Evolutionary conservation across 116 monocot genomes (phyloP), one percentile per base, ranked within the genome.

Genomic region (Trichopus zeylanicus): DNA sequence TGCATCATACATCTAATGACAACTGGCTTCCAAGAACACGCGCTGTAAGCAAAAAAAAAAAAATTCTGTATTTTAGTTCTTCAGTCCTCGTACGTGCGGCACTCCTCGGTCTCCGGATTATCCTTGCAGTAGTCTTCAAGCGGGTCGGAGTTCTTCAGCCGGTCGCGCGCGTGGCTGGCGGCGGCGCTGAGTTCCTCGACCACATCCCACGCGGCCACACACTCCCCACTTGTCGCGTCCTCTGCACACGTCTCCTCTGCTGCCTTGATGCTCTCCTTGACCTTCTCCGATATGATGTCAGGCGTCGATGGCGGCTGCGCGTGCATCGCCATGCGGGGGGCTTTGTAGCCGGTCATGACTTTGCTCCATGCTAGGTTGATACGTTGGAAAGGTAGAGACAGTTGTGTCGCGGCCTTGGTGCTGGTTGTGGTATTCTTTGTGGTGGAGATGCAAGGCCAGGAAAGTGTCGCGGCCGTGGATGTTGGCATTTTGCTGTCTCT

Each of bases 101-200:
- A 97, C 77, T 97, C 97, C 13, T 91, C 77, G 26, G 79, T 71
- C 81, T 87, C 91, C 0, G 97, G 97, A 70, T 97, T 90, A 31
- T 91, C 91, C 77, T 87, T 77, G 79, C 97, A 97, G 75, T 81
- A 97, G 11, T 57, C 63, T 68, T 84, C 97, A 13, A 97, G 80
- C 0, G 91, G 87, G 66, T 97, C 97, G 26, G 76, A 48, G 52
- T 23, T 33, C 23, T 91, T 81, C 51, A 67, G 55, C 62, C 69
- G 79, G 34, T 84, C 84, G 20, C 91, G 70, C 1, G 89, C 86
- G 53, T 97, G 97, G 75, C 97, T 97, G 2, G 97, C 97, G 8
- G 97, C 87, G 0, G 97, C 87, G 69, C 97, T 97, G 39, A 91
- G 77, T 75, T 97, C 97, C 78, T 97, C 97, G 35, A 97, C 97